Evolutionary conservation across 177 flowering plant species (phyloP).

Genomic region (Viscum album): DNA sequence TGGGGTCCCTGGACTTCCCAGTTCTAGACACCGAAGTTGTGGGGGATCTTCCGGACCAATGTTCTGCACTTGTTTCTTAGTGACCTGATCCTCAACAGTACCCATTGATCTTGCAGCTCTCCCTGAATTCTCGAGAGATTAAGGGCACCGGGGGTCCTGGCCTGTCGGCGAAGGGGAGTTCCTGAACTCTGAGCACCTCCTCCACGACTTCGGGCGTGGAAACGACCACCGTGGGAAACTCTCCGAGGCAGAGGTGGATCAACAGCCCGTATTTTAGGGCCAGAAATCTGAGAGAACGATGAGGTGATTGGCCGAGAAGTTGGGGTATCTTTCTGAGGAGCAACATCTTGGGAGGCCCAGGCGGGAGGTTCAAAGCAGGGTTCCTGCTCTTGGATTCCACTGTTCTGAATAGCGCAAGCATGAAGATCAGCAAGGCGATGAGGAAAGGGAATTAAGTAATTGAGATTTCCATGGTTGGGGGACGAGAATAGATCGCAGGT

Average conservation of each 20-base stretch:
- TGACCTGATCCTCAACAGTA: no score
- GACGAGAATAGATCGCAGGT: not conserved
- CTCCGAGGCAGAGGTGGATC: slow-evolving; percentile 31
- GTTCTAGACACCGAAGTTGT: no score
- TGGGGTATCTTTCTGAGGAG: slow-evolving; percentile 24
- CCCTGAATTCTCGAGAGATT: not conserved
- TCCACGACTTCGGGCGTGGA: slow-evolving; percentile 22
- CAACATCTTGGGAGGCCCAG: slow-evolving; percentile 27
- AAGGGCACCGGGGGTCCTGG: slow-evolving; percentile 5
- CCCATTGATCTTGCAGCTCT: not conserved
- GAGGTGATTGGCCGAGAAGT: slow-evolving; percentile 17
- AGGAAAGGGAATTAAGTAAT: no score
- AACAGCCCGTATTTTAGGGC: slow-evolving; percentile 23
- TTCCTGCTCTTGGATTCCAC: not conserved
- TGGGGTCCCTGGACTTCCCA: no score
- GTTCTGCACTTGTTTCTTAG: no score
- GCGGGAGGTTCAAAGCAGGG: not conserved
- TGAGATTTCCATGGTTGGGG: not conserved
- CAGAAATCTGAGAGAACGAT: slow-evolving; percentile 14
- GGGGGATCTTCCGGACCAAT: no score
- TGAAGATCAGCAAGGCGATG: no score
- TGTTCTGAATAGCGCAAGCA: not conserved
- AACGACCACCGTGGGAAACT: slow-evolving; percentile 23
- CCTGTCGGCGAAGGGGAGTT: slow-evolving; percentile 17
- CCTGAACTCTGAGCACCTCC: slow-evolving; percentile 23